Base-by-base conservation (phyloP, 306 rosid genomes). In the Corylus heterophylla region DNA sequence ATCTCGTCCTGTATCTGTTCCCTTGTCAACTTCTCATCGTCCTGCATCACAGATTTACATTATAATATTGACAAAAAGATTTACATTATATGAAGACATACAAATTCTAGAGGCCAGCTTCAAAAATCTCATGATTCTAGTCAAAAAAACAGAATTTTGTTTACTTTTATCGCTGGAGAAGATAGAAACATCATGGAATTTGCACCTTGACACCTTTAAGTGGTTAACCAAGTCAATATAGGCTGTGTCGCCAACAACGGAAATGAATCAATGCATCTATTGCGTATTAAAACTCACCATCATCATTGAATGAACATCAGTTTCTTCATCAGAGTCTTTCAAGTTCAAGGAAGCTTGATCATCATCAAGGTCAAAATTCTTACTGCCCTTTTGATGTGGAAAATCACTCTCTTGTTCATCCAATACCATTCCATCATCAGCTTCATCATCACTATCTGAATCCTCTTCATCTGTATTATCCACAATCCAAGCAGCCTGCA, bases 401-500 rank as follows among this genome's bases (percentile, higher is more conserved):
- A 86, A 74, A 74, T 70, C 89, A 77, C 81, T 52, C 18, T 82
- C 88, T 27, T 16, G 69, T 74, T 87, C 89, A 73, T 91, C 97
- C 87, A 93, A 75, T 76, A 86, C 79, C 98, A 95, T 93, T 69
- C 87, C 94, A 87, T 90, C 83, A 62, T 76, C 94, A 59, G 84
- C 83, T 71, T 88, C 94, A 50, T 81, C 71, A 35, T 86, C 89
- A 78, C 83, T 74, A 82, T 76, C 90, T 8, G 81, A 86, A 56
- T 74, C 87, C 68, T 86, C 98, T 17, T 83, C 91, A 80, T 93
- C 98, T 67, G 89, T 78, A 69, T 83, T 90, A 82, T 87, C 87
- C 31, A 88, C 84, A 85, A 89, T 90, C 99, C 98, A 93, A 47
- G 94, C 98, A 85, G 92, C 96, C 98, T 91, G 88, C 81, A 77